Conservation (phyloP, 345 rosid species). For the Citrus unshiu region DNA sequence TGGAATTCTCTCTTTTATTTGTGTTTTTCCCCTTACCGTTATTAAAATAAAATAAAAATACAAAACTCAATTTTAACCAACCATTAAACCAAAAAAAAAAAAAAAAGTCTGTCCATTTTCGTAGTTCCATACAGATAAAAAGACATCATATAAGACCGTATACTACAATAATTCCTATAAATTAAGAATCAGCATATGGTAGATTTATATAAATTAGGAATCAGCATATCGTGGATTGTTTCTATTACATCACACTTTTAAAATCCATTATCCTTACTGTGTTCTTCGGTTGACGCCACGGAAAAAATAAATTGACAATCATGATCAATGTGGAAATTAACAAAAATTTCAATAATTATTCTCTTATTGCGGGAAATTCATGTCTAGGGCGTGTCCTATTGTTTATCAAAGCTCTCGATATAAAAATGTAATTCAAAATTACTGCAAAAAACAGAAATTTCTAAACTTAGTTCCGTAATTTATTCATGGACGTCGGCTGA, state of each 20-base stretch:
- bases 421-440: not conserved
- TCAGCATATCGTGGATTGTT: not conserved
- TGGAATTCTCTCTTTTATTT: no score
- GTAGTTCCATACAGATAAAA: not conserved
- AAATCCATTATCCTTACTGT: no score
- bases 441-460: not conserved
- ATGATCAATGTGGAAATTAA: not conserved
- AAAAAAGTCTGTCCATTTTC: no score
- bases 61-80: no score
- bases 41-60: no score
- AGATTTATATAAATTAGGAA: not conserved
- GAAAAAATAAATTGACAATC: not conserved
- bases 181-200: not conserved
- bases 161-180: not conserved
- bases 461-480: not conserved
- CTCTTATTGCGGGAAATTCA: not conserved
- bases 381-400: not conserved
- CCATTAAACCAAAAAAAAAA: no score
- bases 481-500: not conserved
- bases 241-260: not conserved
- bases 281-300: not conserved
- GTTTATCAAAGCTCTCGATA: not conserved
- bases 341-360: not conserved
- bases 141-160: not conserved
- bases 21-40: no score